Conservation (phyloP, 1,284 basidiomycete genomes). For the Leucoagaricus sp. region DNA sequence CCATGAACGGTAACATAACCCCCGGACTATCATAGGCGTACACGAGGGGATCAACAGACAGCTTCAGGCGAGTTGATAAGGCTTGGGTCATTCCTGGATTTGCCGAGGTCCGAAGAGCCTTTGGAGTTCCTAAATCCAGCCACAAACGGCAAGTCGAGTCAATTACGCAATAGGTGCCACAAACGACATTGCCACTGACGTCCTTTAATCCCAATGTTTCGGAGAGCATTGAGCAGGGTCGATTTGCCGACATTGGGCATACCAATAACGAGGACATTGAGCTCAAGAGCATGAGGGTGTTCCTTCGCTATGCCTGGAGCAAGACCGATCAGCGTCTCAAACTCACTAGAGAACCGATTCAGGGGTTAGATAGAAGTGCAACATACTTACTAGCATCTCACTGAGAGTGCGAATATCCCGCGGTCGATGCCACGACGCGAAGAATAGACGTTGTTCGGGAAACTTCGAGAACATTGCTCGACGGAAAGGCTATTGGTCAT, state of each 20-base stretch:
- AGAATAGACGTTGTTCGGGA: constrained; percentile 65
- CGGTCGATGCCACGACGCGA: constrained; percentile 69
- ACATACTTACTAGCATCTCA: constrained; percentile 73
- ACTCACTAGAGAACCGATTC: constrained; percentile 10
- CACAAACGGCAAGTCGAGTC: neutral
- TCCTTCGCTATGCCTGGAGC: constrained; percentile 66
- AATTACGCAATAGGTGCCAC: constrained; percentile 2
- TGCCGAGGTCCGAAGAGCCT: constrained; percentile 88
- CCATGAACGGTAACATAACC: constrained; percentile 97
- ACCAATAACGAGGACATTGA: constrained; percentile 90
- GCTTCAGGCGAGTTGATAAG: constrained; percentile 81
- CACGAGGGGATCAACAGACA: constrained; percentile 78
- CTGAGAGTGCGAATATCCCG: constrained; percentile 65
- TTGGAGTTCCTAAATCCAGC: constrained; percentile 47
- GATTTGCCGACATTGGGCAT: constrained; percentile 99
- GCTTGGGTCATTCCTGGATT: constrained; percentile 88
- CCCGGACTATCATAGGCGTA: constrained; percentile 97
- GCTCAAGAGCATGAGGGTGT: constrained; percentile 67
- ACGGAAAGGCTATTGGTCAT: constrained; percentile 59
- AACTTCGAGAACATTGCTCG: constrained; percentile 67
- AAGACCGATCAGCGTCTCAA: constrained; percentile 17
- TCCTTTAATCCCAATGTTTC: constrained; percentile 85
- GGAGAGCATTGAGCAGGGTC: constrained; percentile 89
- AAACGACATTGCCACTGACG: constrained; percentile 51
- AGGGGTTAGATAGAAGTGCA: constrained; percentile 21